phyloP scores from a whole-genome alignment of 257 asterid genomes.

The Rhazya stricta region DNA sequence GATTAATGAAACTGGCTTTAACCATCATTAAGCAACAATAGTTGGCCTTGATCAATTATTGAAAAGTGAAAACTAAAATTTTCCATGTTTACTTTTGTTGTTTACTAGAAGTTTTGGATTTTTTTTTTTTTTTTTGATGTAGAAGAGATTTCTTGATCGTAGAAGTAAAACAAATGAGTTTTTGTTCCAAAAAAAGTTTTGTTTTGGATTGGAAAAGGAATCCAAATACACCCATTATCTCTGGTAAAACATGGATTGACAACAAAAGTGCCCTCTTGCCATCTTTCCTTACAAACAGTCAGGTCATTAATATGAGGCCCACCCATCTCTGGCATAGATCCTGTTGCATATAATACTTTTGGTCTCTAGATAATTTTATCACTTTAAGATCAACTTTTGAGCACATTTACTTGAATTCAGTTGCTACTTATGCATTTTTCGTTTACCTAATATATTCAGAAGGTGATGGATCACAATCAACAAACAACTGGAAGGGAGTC shows the following conservation, averaged over 20 bases:
- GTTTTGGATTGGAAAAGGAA: no score
- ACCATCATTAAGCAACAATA: no score
- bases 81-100: no score
- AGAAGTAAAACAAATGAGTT: no score
- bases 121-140: no score
- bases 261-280: not conserved
- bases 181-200: no score
- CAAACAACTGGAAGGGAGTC: slow-evolving; percentile 75
- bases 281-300: not conserved
- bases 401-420: not conserved
- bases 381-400: not conserved
- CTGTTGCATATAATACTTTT: not conserved
- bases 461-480: slow-evolving; percentile 59
- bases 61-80: no score
- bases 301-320: not conserved
- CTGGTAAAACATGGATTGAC: not conserved
- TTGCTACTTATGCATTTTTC: slow-evolving; percentile 6
- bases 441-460: slow-evolving; percentile 39
- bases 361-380: not conserved
- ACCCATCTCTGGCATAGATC: not conserved
- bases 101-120: no score
- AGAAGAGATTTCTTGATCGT: no score
- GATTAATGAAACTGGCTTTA: no score
- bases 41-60: no score
- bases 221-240: no score